These are phyloP conservation scores for Stropharia rugosoannulata DNA, from an alignment of 768 basidiomycete genomes.

Conservation along the genomic window DNA sequence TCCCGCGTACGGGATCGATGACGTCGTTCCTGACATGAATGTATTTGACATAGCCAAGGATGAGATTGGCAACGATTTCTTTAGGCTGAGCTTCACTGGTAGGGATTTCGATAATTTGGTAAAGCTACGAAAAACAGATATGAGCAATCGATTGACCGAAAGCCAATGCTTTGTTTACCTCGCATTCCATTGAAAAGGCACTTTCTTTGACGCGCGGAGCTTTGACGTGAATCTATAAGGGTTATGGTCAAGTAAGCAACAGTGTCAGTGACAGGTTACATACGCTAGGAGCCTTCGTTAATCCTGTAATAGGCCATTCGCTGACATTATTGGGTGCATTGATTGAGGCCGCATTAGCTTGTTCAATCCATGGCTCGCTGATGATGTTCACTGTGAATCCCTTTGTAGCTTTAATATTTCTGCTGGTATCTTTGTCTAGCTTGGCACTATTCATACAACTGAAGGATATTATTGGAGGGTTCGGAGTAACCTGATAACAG, in stretches of 20 bases:
- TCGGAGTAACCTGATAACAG: slow-evolving; percentile 42
- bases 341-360: slow-evolving; percentile 53
- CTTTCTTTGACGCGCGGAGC: slow-evolving; percentile 62
- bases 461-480: slow-evolving; percentile 68
- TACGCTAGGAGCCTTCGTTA: slow-evolving; percentile 58
- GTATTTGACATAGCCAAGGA: slow-evolving; percentile 54
- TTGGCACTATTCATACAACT: slow-evolving; percentile 28
- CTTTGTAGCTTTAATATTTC: slow-evolving; percentile 62
- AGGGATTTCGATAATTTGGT: slow-evolving; percentile 40
- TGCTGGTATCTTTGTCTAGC: slow-evolving; percentile 55
- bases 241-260: not conserved
- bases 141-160: not conserved
- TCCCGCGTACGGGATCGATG: slow-evolving; percentile 32
- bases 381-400: slow-evolving; percentile 76
- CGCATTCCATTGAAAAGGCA: slow-evolving; percentile 65
- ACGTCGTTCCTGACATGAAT: slow-evolving; percentile 60
- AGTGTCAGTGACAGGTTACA: slow-evolving; percentile 14
- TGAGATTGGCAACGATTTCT: slow-evolving; percentile 35
- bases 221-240: slow-evolving; percentile 39
- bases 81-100: slow-evolving; percentile 29
- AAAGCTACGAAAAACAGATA: slow-evolving; percentile 23
- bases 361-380: slow-evolving; percentile 64
- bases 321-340: slow-evolving; percentile 51
- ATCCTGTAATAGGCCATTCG: slow-evolving; percentile 63
- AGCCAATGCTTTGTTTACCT: slow-evolving; percentile 23